Percentiles rank a stretch among this genome's conserved stretches.
phyloP scores from a whole-genome alignment of 371 early-diverging fungal species.

The Mucor plumbeus region DNA sequence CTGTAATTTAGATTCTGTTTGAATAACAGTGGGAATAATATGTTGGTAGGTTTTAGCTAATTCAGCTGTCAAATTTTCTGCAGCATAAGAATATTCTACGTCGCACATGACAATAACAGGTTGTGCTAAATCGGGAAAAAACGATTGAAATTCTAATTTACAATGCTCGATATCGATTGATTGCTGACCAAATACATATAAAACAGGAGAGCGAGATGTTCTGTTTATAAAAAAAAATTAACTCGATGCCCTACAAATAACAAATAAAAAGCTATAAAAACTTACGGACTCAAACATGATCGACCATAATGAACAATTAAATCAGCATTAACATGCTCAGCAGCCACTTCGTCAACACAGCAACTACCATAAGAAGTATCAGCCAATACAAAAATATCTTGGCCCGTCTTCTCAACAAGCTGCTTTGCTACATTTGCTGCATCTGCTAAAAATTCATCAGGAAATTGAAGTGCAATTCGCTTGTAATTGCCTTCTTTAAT shows the following conservation, averaged over 20 bases:
- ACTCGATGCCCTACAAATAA: not conserved
- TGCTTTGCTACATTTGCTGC: slow-evolving; percentile 66
- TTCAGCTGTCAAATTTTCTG: slow-evolving; percentile 43
- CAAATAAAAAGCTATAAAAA: not conserved
- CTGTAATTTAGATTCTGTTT: slow-evolving; percentile 56
- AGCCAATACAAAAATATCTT: slow-evolving; percentile 78
- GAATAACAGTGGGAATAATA: slow-evolving; percentile 57
- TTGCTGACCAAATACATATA: slow-evolving; percentile 85
- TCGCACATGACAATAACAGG: slow-evolving; percentile 78
- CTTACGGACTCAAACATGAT: slow-evolving; percentile 87
- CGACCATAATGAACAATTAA: slow-evolving; percentile 92
- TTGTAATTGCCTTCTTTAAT: slow-evolving; percentile 58
- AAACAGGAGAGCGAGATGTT: slow-evolving; percentile 79
- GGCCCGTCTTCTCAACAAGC: slow-evolving; percentile 52
- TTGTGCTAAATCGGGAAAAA: slow-evolving; percentile 43
- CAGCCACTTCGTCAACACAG: slow-evolving; percentile 96
- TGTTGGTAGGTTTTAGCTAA: slow-evolving; percentile 35
- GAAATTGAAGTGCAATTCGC: slow-evolving; percentile 89
- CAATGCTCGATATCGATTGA: slow-evolving; percentile 68
- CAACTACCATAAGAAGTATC: slow-evolving; percentile 97
- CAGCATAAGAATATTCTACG: slow-evolving; percentile 71
- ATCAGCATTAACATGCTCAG: slow-evolving; percentile 85
- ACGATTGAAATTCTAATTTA: slow-evolving; percentile 44
- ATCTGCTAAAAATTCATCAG: slow-evolving; percentile 83
- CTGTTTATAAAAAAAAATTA: slow-evolving; percentile 36